Evolutionary conservation across 805 yeast genomes (phyloP).

Genomic region (Priceomyces melissophilus): DNA sequence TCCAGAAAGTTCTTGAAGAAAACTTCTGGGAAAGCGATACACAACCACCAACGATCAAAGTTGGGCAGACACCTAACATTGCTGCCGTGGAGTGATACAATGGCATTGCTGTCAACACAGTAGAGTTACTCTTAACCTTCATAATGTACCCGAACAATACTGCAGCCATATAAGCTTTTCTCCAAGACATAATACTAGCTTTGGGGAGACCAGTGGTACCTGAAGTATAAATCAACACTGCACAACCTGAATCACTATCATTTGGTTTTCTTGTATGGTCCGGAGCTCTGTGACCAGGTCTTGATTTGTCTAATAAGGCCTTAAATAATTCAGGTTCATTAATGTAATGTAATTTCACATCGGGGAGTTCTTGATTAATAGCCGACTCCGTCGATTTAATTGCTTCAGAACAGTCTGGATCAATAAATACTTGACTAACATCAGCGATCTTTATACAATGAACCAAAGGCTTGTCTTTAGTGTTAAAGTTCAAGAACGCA

Average conservation of each 20-base stretch:
- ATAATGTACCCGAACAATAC: conserved; percentile 66
- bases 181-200: conserved; percentile 91
- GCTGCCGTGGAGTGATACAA: conserved; percentile 94
- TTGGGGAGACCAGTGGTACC: conserved; percentile 96
- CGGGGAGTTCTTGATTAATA: conserved; percentile 35
- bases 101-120: conserved; percentile 90
- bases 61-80: conserved; percentile 75
- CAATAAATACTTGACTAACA: conserved; percentile 64
- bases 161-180: conserved; percentile 72
- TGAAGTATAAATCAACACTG: conserved; percentile 79
- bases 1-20: conserved; percentile 84
- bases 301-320: conserved; percentile 35
- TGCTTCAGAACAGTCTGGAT: conserved; percentile 59
- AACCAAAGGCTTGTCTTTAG: conserved; percentile 65
- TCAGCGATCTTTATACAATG: conserved; percentile 77
- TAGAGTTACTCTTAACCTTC: conserved; percentile 51
- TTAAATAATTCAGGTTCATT: conserved; percentile 49
- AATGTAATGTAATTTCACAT: conserved; percentile 43
- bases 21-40: conserved; percentile 78
- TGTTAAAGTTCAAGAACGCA: conserved; percentile 80
- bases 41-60: conserved; percentile 63
- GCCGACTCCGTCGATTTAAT: conserved; percentile 47
- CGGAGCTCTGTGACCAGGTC: conserved; percentile 52
- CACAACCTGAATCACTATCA: conserved; percentile 58
- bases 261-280: conserved; percentile 56